Evolutionary conservation across 2,329 filamentous ascomycete genomes (phyloP).

Genomic region (Cadophora gregata): DNA sequence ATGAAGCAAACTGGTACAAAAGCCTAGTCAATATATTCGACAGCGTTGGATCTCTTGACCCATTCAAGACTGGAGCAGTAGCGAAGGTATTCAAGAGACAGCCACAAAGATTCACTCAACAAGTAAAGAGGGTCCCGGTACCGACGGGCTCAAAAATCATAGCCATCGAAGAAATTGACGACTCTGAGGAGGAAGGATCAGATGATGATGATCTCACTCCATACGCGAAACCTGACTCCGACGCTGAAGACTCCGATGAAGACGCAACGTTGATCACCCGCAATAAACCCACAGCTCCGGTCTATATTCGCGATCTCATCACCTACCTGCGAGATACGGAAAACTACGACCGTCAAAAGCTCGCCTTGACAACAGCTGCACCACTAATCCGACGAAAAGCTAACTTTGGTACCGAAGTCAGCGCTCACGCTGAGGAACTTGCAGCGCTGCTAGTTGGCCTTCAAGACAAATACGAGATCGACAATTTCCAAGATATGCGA

Average conservation of each 20-base stretch:
- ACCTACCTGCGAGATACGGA: constrained; percentile 79
- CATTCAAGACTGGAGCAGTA: constrained; percentile 48
- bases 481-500: constrained; percentile 75
- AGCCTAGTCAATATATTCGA: constrained; percentile 68
- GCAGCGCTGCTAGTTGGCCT: constrained; percentile 78
- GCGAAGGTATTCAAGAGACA: constrained; percentile 30
- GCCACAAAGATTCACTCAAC: constrained; percentile 34
- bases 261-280: constrained; percentile 86
- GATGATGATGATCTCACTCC: constrained; percentile 60
- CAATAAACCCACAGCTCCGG: constrained; percentile 82
- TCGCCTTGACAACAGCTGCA: constrained; percentile 79
- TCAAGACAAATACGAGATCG: constrained; percentile 84
- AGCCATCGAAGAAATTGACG: constrained; percentile 67
- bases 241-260: constrained; percentile 90
- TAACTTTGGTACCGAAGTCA: constrained; percentile 85
- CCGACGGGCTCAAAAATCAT: constrained; percentile 50
- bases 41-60: constrained; percentile 60
- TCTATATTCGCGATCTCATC: constrained; percentile 89
- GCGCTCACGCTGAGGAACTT: constrained; percentile 82
- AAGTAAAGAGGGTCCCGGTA: constrained; percentile 42
- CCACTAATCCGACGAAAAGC: constrained; percentile 86
- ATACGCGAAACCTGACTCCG: constrained; percentile 86
- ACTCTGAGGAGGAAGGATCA: constrained; percentile 54
- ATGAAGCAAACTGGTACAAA: constrained; percentile 79
- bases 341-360: constrained; percentile 81